Conservation (phyloP, 1,139 yeast genomes). For the Kodamaea alishanica region DNA sequence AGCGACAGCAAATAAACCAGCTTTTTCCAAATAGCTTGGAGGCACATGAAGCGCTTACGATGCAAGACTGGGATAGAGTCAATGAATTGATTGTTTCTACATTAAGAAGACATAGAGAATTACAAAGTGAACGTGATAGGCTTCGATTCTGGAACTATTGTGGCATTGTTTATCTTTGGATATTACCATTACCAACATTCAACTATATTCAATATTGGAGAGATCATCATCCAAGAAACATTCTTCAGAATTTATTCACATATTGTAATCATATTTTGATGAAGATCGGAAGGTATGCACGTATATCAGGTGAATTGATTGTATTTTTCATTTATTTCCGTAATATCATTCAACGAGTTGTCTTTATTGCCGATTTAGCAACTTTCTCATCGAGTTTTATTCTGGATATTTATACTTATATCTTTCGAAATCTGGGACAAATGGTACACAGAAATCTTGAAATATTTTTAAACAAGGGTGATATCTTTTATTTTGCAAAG, state of each 20-base stretch:
- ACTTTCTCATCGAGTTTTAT: conserved; percentile 32
- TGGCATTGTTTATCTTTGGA: conserved; percentile 17
- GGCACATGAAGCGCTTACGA: conserved; percentile 13
- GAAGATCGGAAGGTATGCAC: conserved; percentile 3
- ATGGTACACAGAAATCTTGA: conserved; percentile 11
- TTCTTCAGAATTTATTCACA: conserved; percentile 1
- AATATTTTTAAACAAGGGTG: conserved; percentile 11
- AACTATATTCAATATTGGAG: conserved; percentile 25
- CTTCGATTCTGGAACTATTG: conserved; percentile 10
- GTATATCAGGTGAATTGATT: conserved; percentile 9
- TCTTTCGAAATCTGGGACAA: conserved; percentile 18
- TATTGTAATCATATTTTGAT: conserved; percentile 1
- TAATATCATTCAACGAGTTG: conserved; percentile 15
- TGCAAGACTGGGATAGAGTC: conserved; percentile 11
- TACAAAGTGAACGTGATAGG: neutral
- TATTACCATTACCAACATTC: conserved; percentile 29
- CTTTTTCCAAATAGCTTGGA: conserved; percentile 17
- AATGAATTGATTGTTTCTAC: conserved; percentile 9
- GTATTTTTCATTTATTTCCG: conserved; percentile 20
- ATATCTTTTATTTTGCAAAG: conserved; percentile 14
- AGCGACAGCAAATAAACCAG: conserved; percentile 16
- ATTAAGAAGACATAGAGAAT: conserved; percentile 1
- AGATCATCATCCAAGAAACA: conserved; percentile 12
- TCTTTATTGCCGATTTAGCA: conserved; percentile 27
- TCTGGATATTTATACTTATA: conserved; percentile 27